Conservation (phyloP, 371 early-diverging fungal species). For the Mucor lusitanicus region DNA sequence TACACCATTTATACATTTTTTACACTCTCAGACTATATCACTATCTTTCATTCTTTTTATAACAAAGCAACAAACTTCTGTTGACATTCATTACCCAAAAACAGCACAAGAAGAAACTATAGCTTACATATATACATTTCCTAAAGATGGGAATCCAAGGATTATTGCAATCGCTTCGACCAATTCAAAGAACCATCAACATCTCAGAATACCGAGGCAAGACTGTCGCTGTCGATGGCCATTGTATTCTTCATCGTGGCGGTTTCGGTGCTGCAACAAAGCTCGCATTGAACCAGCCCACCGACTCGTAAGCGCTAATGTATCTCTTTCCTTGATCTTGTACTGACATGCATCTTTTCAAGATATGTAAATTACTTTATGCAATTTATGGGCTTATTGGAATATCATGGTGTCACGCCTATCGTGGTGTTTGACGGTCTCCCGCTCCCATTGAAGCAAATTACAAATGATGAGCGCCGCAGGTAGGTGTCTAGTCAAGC, state of each 20-base stretch:
- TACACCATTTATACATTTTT: too few relatives aligned
- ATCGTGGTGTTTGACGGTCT: constrained; percentile 98
- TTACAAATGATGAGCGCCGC: constrained; percentile 74
- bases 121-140: background rate
- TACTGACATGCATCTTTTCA: background rate
- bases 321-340: background rate
- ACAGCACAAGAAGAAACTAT: background rate
- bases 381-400: constrained; percentile 70
- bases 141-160: constrained; percentile 85
- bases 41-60: background rate
- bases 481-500: background rate
- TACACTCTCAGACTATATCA: too few relatives aligned
- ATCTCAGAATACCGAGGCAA: constrained; percentile 69
- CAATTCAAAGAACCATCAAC: constrained; percentile 67
- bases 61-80: background rate
- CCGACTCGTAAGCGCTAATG: constrained; percentile 55
- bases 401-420: constrained; percentile 74
- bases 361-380: constrained; percentile 82
- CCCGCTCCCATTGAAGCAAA: constrained; percentile 80
- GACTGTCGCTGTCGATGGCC: constrained; percentile 88
- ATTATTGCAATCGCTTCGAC: constrained; percentile 76
- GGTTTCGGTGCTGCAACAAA: constrained; percentile 82
- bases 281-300: constrained; percentile 61
- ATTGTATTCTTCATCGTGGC: constrained; percentile 92
- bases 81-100: background rate